Conservation (phyloP, 2,329 filamentous ascomycete genomes). For the Trichoderma endophyticum region DNA sequence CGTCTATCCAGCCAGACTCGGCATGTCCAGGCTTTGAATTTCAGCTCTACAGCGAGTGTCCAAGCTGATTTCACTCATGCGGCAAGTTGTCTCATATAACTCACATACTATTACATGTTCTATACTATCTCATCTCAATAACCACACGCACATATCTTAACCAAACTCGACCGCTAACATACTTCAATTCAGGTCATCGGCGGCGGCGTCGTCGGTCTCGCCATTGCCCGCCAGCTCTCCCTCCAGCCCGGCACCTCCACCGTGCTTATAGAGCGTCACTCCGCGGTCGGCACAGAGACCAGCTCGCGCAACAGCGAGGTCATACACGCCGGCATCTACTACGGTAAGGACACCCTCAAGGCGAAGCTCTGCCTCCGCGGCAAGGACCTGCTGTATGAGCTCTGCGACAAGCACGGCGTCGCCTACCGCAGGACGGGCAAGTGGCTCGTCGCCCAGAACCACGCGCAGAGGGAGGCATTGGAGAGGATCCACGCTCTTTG, state of each 20-base stretch:
- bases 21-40: conserved; percentile 25
- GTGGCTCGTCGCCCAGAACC: conserved; percentile 90
- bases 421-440: conserved; percentile 76
- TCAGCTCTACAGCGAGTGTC: conserved; percentile 35
- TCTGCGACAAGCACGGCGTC: conserved; percentile 67
- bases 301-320: conserved; percentile 92
- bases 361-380: conserved; percentile 78
- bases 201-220: conserved; percentile 70
- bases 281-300: conserved; percentile 75
- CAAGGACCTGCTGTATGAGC: conserved; percentile 70
- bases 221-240: conserved; percentile 71
- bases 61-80: conserved; percentile 46
- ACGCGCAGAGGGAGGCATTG: conserved; percentile 62
- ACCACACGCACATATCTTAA: background rate
- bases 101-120: too few relatives aligned
- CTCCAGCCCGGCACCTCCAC: conserved; percentile 61
- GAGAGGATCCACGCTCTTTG: conserved; percentile 50
- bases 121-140: background rate
- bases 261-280: conserved; percentile 77
- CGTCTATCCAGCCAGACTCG: background rate
- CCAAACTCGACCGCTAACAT: background rate
- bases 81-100: conserved; percentile 31
- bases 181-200: conserved; percentile 47
- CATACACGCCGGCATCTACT: conserved; percentile 94
- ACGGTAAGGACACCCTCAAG: conserved; percentile 73